Percentiles rank a stretch among this genome's conserved stretches.
phyloP scores from a whole-genome alignment of 257 asterid genomes.

The Fraxinus quadrangulata region DNA sequence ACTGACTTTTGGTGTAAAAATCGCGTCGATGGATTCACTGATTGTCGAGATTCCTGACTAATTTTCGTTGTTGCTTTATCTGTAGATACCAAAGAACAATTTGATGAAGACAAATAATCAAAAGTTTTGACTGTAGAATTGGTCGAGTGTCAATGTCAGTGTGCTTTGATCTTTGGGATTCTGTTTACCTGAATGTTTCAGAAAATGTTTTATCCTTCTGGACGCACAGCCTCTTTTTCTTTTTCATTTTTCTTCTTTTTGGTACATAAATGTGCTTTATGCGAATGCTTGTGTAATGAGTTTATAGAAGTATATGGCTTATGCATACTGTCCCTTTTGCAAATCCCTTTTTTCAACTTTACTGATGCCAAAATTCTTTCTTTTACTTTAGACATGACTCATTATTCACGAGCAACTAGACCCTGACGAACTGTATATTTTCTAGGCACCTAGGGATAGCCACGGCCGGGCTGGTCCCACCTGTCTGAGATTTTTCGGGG shows the following conservation, averaged over 20 bases:
- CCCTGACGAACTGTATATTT: background rate
- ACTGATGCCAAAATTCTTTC: slow-evolving; percentile 20
- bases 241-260: slow-evolving; percentile 12
- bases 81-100: slow-evolving; percentile 37
- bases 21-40: slow-evolving; percentile 21
- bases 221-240: slow-evolving; percentile 20
- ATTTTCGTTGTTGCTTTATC: slow-evolving; percentile 34
- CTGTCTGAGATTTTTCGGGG: no score
- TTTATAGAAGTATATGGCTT: background rate
- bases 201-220: slow-evolving; percentile 43
- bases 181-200: slow-evolving; percentile 40
- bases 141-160: slow-evolving; percentile 39
- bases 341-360: slow-evolving; percentile 24
- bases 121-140: slow-evolving; percentile 29
- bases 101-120: slow-evolving; percentile 45
- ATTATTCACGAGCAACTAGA: background rate
- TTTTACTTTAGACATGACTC: slow-evolving; percentile 24
- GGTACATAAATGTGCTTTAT: slow-evolving; percentile 28
- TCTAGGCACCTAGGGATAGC: no score
- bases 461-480: no score
- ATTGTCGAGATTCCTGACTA: slow-evolving; percentile 26
- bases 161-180: slow-evolving; percentile 36
- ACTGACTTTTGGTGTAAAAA: slow-evolving; percentile 16
- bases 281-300: slow-evolving; percentile 24
- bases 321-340: background rate